Base-by-base conservation (phyloP, 306 rosid genomes). In the Vigna radiata region DNA sequence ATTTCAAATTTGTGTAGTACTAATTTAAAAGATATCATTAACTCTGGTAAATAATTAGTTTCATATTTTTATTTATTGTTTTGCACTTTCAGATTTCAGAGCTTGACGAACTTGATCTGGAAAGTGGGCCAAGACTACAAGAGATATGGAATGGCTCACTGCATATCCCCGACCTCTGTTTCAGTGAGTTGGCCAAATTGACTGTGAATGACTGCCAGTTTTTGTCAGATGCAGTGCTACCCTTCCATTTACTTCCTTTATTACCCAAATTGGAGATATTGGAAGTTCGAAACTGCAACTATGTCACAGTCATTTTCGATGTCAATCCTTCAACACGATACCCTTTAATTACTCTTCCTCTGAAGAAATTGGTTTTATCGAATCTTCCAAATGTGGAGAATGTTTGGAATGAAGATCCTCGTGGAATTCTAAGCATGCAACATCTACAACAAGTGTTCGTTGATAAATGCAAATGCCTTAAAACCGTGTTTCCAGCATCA, bases 401-500 rank as follows among this genome's bases (percentile, higher is more conserved):
- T 12, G 15, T 17, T 8, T 53, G 25, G 74, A 48, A 36, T 43
- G 68, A 48, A 43, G 68, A 72, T 72, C 63, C 62, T 55, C 48
- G 18, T 61, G 73, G 83, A 72, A 29, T 62, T 70, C 14, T 62
- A n/a, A 7, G 14, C 11, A 33, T 50, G 10, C 33, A 71, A 11
- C 31, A 17, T 56, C 17, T 78, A 36, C n/a, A 63, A 21, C 2
- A 37, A 65, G 33, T 4, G 2, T 2, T 8, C 44, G 18, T 77
- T 56, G 25, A 44, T 1, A 0, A n/a, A 8, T 77, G 81, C 56
- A 48, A 68, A 15, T 0, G 60, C 39, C 81, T 77, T 60, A 36
- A 13, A 70, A 54, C 58, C 18, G 37, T 82, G 14, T 81, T 85
- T 67, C 87, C 84, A 4, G 46, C 53, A 19, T 55, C 71, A 6